Percentiles rank a stretch among this genome's conserved stretches.
phyloP scores from a whole-genome alignment of 2,329 filamentous ascomycete genomes.

The Calonectria fujianensis region DNA sequence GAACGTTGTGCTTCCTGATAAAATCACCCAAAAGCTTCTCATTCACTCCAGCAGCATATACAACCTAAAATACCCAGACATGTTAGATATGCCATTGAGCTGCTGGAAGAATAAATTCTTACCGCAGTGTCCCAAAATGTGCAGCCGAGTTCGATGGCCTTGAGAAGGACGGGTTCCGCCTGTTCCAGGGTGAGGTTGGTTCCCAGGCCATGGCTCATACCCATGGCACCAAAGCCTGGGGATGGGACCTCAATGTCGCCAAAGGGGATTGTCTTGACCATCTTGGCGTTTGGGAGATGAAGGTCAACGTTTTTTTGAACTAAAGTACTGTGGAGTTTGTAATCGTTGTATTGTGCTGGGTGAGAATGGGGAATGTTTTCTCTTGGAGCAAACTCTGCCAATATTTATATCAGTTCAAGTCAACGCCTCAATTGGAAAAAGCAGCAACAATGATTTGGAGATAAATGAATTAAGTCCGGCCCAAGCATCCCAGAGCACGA shows the following conservation, averaged over 20 bases:
- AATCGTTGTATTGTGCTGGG: too few relatives aligned
- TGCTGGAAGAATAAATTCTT: background rate
- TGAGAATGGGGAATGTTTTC: background rate
- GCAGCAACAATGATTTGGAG: background rate
- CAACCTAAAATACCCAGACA: conserved; percentile 57
- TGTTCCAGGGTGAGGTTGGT: conserved; percentile 25
- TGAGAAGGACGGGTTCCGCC: conserved; percentile 30
- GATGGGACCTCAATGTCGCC: conserved; percentile 17
- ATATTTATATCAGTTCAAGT: background rate
- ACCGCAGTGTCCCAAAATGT: conserved; percentile 34
- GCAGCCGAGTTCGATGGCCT: conserved; percentile 31
- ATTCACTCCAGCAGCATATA: conserved; percentile 68
- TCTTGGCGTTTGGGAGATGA: background rate
- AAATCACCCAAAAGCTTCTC: conserved; percentile 71
- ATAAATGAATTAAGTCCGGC: conserved; percentile 11
- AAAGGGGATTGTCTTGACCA: conserved; percentile 32
- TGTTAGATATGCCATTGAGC: background rate
- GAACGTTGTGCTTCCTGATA: conserved; percentile 69
- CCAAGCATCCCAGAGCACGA: background rate
- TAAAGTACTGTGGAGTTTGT: background rate
- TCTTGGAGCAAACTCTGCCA: background rate
- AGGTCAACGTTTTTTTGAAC: too few relatives aligned
- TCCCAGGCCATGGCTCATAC: conserved; percentile 31
- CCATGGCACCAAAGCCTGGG: conserved; percentile 33
- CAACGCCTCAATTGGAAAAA: background rate